Evolutionary conservation across 768 basidiomycete species (phyloP).

Genomic region (Obba rivulosa): DNA sequence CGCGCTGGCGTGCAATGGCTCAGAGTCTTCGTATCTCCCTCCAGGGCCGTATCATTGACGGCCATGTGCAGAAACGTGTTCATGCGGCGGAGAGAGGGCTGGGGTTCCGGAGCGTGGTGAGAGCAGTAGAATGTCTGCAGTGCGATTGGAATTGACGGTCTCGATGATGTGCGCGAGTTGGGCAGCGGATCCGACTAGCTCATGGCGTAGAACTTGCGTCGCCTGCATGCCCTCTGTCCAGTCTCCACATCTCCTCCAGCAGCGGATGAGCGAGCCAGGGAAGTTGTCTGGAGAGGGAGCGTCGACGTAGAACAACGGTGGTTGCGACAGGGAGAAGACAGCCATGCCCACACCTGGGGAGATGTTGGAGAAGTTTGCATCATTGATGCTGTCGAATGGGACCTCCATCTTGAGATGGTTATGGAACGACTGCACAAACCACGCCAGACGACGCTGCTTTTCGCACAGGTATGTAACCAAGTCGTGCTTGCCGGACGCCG

Average conservation of each 20-base stretch:
- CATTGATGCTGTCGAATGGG: constrained; percentile 57
- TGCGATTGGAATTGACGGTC: constrained; percentile 28
- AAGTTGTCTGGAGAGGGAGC: constrained; percentile 15
- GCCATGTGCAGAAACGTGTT: too few relatives aligned
- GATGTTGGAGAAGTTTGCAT: constrained; percentile 50
- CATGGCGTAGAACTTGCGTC: constrained; percentile 55
- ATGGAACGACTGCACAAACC: constrained; percentile 74
- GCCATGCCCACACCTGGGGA: constrained; percentile 54
- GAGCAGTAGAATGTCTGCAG: too few relatives aligned
- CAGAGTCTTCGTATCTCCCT: too few relatives aligned
- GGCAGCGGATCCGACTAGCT: constrained; percentile 56
- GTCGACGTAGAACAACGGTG: constrained; percentile 69
- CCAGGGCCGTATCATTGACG: too few relatives aligned
- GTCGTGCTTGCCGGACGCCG: constrained; percentile 49
- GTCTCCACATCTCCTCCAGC: constrained; percentile 63
- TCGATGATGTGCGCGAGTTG: constrained; percentile 55
- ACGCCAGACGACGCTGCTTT: constrained; percentile 51
- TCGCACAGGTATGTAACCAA: constrained; percentile 76
- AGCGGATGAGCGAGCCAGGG: neutral
- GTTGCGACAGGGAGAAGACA: constrained; percentile 57
- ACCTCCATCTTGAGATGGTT: constrained; percentile 84
- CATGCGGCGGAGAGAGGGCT: neutral
- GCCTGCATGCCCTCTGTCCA: constrained; percentile 78
- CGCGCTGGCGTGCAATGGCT: too few relatives aligned
- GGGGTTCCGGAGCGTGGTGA: too few relatives aligned